Evolutionary conservation across 2,329 filamentous ascomycete species (phyloP).

Genomic region (Coleophoma cylindrospora): DNA sequence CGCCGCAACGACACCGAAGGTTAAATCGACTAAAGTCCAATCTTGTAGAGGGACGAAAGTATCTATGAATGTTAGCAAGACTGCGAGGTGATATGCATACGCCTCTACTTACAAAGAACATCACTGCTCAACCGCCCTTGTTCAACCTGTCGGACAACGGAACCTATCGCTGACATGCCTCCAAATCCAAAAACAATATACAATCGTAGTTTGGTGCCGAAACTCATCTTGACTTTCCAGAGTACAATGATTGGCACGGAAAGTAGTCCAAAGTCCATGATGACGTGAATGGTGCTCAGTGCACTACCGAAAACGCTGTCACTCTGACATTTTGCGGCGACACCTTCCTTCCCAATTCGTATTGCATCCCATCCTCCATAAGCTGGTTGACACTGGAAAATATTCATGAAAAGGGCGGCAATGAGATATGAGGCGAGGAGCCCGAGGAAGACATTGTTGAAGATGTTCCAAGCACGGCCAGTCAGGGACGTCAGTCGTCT

Average conservation of each 20-base stretch:
- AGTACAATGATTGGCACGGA: slow-evolving; percentile 29
- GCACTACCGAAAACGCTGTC: slow-evolving; percentile 14
- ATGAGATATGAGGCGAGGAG: slow-evolving; percentile 24
- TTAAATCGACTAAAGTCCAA: slow-evolving; percentile 28
- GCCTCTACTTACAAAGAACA: slow-evolving; percentile 3
- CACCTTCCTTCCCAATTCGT: slow-evolving; percentile 16
- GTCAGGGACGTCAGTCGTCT: slow-evolving; percentile 28
- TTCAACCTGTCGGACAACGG: slow-evolving; percentile 23
- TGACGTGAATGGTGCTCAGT: slow-evolving; percentile 27
- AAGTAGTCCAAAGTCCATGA: slow-evolving; percentile 29
- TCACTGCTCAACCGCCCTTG: slow-evolving; percentile 7
- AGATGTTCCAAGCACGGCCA: slow-evolving; percentile 22
- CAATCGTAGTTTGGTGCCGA: slow-evolving; percentile 24
- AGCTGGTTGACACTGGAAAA: slow-evolving; percentile 24
- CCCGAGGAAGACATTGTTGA: slow-evolving; percentile 27
- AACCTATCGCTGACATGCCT: slow-evolving; percentile 24
- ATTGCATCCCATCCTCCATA: slow-evolving; percentile 22
- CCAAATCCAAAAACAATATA: slow-evolving; percentile 28
- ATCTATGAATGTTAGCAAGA: slow-evolving; percentile 15
- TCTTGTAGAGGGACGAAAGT: slow-evolving; percentile 22
- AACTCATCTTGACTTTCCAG: slow-evolving; percentile 27
- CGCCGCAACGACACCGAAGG: slow-evolving; percentile 26
- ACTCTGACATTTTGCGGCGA: slow-evolving; percentile 15
- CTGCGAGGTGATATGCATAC: too few species aligned
- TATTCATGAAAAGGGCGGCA: slow-evolving; percentile 24